Conservation (phyloP, 2,329 filamentous ascomycete genomes). For the Phialophora chinensis region DNA sequence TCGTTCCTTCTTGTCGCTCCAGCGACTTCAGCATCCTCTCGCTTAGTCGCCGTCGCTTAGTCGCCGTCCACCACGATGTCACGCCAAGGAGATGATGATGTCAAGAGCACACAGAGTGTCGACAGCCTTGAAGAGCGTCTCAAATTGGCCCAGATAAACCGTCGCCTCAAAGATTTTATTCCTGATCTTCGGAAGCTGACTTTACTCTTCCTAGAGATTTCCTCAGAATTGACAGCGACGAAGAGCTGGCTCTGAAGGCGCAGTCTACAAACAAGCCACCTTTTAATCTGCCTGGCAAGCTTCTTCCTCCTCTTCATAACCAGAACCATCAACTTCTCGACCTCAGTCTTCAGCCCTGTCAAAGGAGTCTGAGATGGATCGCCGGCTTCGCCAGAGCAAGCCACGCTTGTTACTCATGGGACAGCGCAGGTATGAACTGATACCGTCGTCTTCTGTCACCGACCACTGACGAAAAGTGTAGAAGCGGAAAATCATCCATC, state of each 20-base stretch:
- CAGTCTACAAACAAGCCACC: constrained; percentile 1
- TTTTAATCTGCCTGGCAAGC: neutral
- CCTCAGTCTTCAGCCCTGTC: neutral
- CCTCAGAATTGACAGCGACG: constrained; percentile 23
- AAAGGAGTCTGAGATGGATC: constrained; percentile 30
- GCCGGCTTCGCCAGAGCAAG: constrained; percentile 66
- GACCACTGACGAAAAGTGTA: constrained; percentile 48
- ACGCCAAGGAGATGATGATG: constrained; percentile 11
- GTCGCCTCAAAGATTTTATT: constrained; percentile 8
- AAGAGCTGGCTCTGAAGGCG: constrained; percentile 18
- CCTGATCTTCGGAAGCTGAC: constrained; percentile 24
- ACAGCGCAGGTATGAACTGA: constrained; percentile 74
- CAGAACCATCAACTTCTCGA: neutral
- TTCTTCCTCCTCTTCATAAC: neutral
- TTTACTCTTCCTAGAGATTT: constrained; percentile 22
- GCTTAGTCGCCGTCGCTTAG: neutral
- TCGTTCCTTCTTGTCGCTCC: constrained; percentile 8
- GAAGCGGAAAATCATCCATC: constrained; percentile 97
- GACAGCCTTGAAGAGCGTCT: constrained; percentile 25
- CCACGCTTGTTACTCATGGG: constrained; percentile 93
- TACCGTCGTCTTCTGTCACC: neutral
- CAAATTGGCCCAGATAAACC: constrained; percentile 21
- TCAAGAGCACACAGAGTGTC: constrained; percentile 9
- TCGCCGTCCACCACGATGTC: constrained; percentile 11
- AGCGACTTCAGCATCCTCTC: neutral